Percentiles rank a stretch among this genome's conserved stretches.
These are phyloP conservation scores for Fusarium bulbicola DNA, from an alignment of 2,329 filamentous ascomycete genomes.

Conservation along the genomic window DNA sequence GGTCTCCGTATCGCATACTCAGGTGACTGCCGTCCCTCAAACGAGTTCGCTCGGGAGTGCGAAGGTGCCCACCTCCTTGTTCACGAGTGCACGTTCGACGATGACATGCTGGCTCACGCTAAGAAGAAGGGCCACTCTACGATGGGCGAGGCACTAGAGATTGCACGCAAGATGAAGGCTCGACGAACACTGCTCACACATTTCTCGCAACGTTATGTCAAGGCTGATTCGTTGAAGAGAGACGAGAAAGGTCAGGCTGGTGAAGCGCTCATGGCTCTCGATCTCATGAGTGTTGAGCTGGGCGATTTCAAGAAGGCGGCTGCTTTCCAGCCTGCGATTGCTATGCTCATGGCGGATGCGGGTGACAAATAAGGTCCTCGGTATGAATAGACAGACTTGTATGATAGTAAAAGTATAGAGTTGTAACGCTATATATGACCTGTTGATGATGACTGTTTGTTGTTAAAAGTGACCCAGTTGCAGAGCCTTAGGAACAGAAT, in stretches of 20 bases:
- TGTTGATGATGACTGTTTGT: not conserved
- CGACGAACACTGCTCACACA: constrained; percentile 87
- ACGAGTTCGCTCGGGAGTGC: constrained; percentile 75
- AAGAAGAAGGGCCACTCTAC: constrained; percentile 90
- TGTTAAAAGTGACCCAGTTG: too few species aligned
- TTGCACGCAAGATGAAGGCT: constrained; percentile 82
- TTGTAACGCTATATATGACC: not conserved
- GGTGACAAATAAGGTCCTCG: constrained; percentile 16
- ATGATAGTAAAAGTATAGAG: not conserved
- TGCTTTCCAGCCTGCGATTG: constrained; percentile 39
- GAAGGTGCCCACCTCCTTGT: constrained; percentile 82
- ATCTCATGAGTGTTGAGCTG: constrained; percentile 79
- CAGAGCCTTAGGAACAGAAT: too few species aligned
- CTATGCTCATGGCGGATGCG: constrained; percentile 27
- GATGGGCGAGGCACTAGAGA: constrained; percentile 81
- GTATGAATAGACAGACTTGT: not conserved
- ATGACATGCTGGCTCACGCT: constrained; percentile 82
- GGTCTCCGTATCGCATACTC: constrained; percentile 92
- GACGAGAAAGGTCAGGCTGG: constrained; percentile 48
- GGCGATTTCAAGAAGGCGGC: constrained; percentile 75
- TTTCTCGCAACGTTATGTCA: constrained; percentile 93
- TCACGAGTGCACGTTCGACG: constrained; percentile 96
- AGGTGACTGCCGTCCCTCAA: constrained; percentile 87
- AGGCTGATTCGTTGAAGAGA: constrained; percentile 53
- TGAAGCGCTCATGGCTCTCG: constrained; percentile 75